Evolutionary conservation across 345 rosid species (phyloP).

Genomic region (Aurinia saxatilis): DNA sequence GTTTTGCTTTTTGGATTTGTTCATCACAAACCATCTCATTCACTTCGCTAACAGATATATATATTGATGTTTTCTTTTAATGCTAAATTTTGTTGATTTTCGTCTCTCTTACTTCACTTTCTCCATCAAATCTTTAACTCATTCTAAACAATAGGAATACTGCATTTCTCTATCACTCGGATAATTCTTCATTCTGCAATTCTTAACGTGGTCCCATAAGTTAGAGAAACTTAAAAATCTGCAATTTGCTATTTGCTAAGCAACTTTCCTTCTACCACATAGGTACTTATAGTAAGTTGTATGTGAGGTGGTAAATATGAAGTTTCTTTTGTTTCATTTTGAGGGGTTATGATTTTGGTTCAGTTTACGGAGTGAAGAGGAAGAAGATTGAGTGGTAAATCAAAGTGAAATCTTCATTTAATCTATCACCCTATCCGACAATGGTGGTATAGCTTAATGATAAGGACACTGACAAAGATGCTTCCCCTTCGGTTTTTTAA

Average conservation of each 20-base stretch:
- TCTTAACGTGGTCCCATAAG: conserved; percentile 49
- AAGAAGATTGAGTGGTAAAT: conserved; percentile 13
- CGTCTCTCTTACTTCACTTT: conserved; percentile 12
- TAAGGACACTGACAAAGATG: conserved; percentile 38
- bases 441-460: conserved; percentile 65
- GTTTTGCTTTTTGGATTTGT: conserved; percentile 23
- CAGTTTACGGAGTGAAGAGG: conserved; percentile 5
- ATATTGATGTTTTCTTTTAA: not conserved
- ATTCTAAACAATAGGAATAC: too few relatives aligned
- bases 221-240: too few relatives aligned
- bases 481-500: not conserved
- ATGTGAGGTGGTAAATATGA: not conserved
- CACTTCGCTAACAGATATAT: not conserved
- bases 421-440: conserved; percentile 47
- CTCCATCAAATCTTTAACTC: too few relatives aligned
- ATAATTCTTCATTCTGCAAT: too few relatives aligned
- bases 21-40: conserved; percentile 8
- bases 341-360: conserved; percentile 1
- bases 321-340: conserved; percentile 3
- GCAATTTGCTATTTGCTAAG: conserved; percentile 1
- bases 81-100: not conserved
- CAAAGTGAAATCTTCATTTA: conserved; percentile 20
- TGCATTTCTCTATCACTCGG: not conserved
- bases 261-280: too few relatives aligned
- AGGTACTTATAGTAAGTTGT: not conserved